Evolutionary conservation across 1,139 yeast genomes (phyloP).

Genomic region (Casaregolazyma lundiana): DNA sequence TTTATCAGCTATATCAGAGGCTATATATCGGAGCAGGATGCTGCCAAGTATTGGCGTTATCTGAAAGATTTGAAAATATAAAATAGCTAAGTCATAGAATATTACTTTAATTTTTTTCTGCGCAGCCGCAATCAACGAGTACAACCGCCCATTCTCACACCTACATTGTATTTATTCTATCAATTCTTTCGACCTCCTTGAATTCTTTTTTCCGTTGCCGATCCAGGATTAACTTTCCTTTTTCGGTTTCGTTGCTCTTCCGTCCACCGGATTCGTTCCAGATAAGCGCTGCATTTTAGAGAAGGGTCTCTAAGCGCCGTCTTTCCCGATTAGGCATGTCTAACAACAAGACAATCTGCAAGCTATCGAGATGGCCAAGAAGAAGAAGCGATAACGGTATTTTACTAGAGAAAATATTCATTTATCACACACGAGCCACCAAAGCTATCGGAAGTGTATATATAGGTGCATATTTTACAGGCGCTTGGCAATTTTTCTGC

Average conservation of each 20-base stretch:
- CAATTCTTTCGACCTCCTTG: no score
- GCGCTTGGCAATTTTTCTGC: neutral
- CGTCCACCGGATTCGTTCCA: neutral
- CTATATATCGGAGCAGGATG: conserved; percentile 10
- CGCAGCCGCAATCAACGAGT: no score
- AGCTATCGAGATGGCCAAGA: no score
- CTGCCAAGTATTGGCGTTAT: conserved; percentile 1
- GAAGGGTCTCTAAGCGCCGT: neutral
- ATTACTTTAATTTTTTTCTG: no score
- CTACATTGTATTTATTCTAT: no score
- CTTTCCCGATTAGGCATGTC: neutral
- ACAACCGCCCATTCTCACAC: no score
- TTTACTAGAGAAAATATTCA: neutral
- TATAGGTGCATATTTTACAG: no score
- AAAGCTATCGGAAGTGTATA: no score
- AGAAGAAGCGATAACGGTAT: neutral
- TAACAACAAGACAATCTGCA: neutral
- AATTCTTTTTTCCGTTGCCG: neutral
- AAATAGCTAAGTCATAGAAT: no score
- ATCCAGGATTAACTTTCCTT: neutral
- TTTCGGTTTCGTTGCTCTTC: neutral
- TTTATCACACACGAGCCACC: no score
- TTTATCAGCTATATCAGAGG: conserved; percentile 16
- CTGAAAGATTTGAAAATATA: neutral
- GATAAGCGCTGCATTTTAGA: no score